phyloP scores from a whole-genome alignment of 345 rosid species.

The Streptanthus diversifolius region DNA sequence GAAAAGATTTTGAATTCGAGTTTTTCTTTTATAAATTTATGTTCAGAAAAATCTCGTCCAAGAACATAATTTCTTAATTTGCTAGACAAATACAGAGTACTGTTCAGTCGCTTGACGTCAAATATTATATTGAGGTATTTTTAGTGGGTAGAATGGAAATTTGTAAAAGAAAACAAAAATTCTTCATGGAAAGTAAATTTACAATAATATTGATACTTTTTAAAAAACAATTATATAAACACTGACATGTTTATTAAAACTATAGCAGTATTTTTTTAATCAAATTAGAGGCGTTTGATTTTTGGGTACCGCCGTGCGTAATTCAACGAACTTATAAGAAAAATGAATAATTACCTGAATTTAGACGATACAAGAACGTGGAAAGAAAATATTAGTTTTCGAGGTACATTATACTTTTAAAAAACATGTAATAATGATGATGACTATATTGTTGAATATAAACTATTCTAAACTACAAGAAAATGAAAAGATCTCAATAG shows the following conservation, averaged over 20 bases:
- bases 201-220: background rate
- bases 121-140: background rate
- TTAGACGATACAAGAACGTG: slow-evolving; percentile 15
- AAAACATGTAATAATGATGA: slow-evolving; percentile 27
- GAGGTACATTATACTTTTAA: slow-evolving; percentile 16
- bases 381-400: background rate
- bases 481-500: background rate
- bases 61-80: background rate
- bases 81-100: background rate
- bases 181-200: background rate
- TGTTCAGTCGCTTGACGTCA: background rate
- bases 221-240: too few species aligned
- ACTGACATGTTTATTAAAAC: too few species aligned
- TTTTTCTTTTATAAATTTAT: background rate
- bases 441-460: background rate
- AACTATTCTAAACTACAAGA: background rate
- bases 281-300: background rate
- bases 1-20: background rate
- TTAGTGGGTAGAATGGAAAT: background rate
- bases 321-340: background rate
- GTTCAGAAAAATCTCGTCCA: background rate
- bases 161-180: too few species aligned
- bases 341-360: background rate
- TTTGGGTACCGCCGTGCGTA: background rate
- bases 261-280: background rate